Base-by-base conservation (phyloP, 768 basidiomycete species). In the Crassisporium funariophilum region DNA sequence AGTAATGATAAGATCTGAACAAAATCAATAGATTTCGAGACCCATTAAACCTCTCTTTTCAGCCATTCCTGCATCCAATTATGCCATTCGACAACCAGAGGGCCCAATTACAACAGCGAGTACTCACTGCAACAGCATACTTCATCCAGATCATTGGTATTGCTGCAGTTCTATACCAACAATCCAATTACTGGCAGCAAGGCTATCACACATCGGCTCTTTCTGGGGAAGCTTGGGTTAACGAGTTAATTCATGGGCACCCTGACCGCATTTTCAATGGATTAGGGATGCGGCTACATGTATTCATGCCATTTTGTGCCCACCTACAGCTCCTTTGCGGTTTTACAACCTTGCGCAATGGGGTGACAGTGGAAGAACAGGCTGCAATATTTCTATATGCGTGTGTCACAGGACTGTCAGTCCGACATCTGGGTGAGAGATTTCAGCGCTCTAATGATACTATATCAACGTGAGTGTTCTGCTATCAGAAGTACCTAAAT, bases 371-470 rank as follows among this genome's bases (percentile, higher is more conserved):
- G 8, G 42, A 54, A 22, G 58, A 63, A 44, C 39, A 60, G 44
- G 27, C 52, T 1, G 58, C 51, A 7, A 65, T 63, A 10, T 65
- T 58, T 41, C 55, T 65, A 6, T 63, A 60, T 37, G 47, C 44
- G n/a, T 56, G 44, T 42, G 47, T 53, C 4, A 61, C 54, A 24
- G 54, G 55, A 1, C 24, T 59, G 10, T 36, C 41, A 7, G 39
- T 58, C 7, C 12, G 55, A 9, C 52, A 57, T 48, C 22, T 58
- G 22, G 56, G 45, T n/a, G 61, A 62, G 25, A 40, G 48, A 5
- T 62, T 64, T 50, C 62, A 63, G 37, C 38, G 38, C 7, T 31
- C 51, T 12, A 42, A 46, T 21, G 49, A 54, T 9, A 58, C 59
- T 5, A 54, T 58, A 27, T 49, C 49, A 42, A 23, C 24, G 22